phyloP scores from a whole-genome alignment of 441 rosid species.

The Pelargonium fulgidum region DNA sequence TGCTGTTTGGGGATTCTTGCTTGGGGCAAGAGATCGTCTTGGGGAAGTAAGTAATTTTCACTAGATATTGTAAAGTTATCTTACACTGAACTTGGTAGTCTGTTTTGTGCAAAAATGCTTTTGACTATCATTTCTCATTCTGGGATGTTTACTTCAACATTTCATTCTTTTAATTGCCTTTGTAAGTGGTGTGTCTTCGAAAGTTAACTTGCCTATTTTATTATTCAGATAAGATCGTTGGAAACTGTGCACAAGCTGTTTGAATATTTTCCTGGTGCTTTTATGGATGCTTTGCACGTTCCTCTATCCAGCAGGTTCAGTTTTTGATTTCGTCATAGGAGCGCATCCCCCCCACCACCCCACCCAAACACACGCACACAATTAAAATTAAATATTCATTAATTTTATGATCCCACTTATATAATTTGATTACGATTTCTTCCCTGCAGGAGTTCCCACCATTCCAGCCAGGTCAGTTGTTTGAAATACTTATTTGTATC shows the following conservation, averaged over 20 bases:
- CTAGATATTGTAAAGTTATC: neutral
- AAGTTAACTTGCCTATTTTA: conserved; percentile 11
- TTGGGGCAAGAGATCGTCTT: conserved; percentile 95
- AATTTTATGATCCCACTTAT: neutral
- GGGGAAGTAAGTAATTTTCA: conserved; percentile 69
- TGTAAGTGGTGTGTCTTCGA: conserved; percentile 6
- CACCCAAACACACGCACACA: too few relatives aligned
- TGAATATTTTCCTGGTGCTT: conserved; percentile 84
- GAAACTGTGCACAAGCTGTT: conserved; percentile 76
- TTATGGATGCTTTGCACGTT: conserved; percentile 61
- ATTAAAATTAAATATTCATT: neutral
- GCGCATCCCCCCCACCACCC: neutral
- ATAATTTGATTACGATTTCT: conserved; percentile 9
- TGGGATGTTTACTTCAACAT: neutral
- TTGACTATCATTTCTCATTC: neutral
- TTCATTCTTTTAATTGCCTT: neutral
- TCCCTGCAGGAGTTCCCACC: conserved; percentile 52
- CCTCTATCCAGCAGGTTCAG: conserved; percentile 45
- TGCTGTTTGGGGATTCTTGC: conserved; percentile 87
- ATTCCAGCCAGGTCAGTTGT: conserved; percentile 48
- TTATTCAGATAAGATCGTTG: conserved; percentile 79
- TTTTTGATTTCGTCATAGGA: neutral
- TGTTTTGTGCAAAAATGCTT: too few relatives aligned
- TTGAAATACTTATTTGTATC: conserved; percentile 9
- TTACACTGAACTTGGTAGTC: too few relatives aligned